A percentile compares a stretch with the other conserved stretches of the same genome.
Conservation (phyloP, 768 basidiomycete species). For the Auricularia auricula-judae region DNA sequence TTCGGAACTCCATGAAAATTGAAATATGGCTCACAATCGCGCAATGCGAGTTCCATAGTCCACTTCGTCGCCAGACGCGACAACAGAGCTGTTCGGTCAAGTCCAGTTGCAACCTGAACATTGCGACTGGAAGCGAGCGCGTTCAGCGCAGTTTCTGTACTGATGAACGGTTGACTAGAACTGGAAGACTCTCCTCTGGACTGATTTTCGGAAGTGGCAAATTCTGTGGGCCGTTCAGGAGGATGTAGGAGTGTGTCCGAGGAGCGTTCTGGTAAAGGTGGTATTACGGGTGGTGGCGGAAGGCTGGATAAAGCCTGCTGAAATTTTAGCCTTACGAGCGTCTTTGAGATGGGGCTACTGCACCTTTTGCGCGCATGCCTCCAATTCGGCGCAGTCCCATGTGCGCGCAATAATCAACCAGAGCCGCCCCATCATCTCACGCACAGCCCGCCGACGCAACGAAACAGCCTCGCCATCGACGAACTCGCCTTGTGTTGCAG, state of each 20-base stretch:
- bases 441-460: constrained; percentile 41
- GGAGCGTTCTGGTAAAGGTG: constrained; percentile 17
- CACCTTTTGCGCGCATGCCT: constrained; percentile 46
- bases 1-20: no score
- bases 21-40: constrained; percentile 51
- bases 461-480: constrained; percentile 29
- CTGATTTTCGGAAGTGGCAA: constrained; percentile 21
- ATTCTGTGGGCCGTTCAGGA: constrained; percentile 33
- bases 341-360: constrained; percentile 7
- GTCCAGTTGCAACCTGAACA: constrained; percentile 53
- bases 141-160: constrained; percentile 42
- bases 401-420: constrained; percentile 62
- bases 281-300: constrained; percentile 27
- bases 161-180: constrained; percentile 28
- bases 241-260: constrained; percentile 32
- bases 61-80: constrained; percentile 49
- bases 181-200: constrained; percentile 17
- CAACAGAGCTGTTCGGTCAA: constrained; percentile 45
- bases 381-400: constrained; percentile 54
- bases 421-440: constrained; percentile 48
- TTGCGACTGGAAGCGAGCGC: constrained; percentile 40
- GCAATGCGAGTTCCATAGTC: constrained; percentile 65
- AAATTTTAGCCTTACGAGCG: constrained; percentile 7
- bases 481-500: constrained; percentile 28
- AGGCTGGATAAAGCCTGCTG: constrained; percentile 35